Conservation (phyloP, 805 yeast species). For the Pichia pseudocactophila region DNA sequence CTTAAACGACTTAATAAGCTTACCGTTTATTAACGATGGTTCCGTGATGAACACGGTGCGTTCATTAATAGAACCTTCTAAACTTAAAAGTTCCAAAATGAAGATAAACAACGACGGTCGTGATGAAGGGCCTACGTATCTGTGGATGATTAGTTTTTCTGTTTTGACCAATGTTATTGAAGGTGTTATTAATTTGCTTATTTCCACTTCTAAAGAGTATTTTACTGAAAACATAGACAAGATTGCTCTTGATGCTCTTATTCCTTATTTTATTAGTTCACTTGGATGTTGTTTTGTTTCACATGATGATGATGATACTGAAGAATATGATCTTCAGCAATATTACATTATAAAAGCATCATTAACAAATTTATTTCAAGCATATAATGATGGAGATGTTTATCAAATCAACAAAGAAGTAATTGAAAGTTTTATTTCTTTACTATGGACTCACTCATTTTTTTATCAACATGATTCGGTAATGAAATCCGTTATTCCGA, state of each 20-base stretch:
- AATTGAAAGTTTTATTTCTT: slow-evolving; percentile 36
- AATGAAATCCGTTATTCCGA: slow-evolving; percentile 6
- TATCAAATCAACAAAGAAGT: slow-evolving; percentile 14
- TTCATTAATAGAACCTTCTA: slow-evolving; percentile 45
- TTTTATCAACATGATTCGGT: slow-evolving; percentile 47
- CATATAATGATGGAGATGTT: slow-evolving; percentile 17
- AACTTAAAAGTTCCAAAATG: slow-evolving; percentile 24
- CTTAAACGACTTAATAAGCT: slow-evolving; percentile 26
- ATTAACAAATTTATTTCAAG: slow-evolving; percentile 30
- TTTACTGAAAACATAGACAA: slow-evolving; percentile 7
- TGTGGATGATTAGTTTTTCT: slow-evolving; percentile 48
- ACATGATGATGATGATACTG: slow-evolving; percentile 13
- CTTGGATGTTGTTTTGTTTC: slow-evolving; percentile 34
- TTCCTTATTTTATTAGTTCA: slow-evolving; percentile 36
- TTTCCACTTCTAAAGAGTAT: slow-evolving; percentile 1
- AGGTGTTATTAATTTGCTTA: slow-evolving; percentile 23
- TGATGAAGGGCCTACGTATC: slow-evolving; percentile 15
- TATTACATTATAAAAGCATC: slow-evolving; percentile 33
- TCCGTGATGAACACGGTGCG: slow-evolving; percentile 37
- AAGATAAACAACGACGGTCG: slow-evolving; percentile 7
- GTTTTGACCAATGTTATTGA: slow-evolving; percentile 31
- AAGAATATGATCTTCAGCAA: slow-evolving; percentile 11
- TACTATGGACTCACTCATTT: slow-evolving; percentile 52
- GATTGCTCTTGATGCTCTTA: slow-evolving; percentile 18
- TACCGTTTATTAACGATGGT: slow-evolving; percentile 35